phyloP scores from a whole-genome alignment of 2,329 filamentous ascomycete species.

The Chaetomiaceae sp. region DNA sequence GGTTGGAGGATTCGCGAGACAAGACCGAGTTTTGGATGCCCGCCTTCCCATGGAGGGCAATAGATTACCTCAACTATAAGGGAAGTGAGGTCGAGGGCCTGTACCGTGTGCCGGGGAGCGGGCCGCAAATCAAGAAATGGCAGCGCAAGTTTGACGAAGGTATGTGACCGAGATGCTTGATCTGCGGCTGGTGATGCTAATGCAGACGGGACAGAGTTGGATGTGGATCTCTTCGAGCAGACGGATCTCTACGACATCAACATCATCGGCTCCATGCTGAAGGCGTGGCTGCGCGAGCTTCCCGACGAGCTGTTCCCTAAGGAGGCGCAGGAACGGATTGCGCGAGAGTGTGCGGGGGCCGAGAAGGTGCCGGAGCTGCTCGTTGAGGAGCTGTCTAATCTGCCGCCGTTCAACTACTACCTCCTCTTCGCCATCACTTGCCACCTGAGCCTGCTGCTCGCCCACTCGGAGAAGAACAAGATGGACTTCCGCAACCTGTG shows the following conservation, averaged over 20 bases:
- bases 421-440: conserved; percentile 95
- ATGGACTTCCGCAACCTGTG: conserved; percentile 96
- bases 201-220: conserved; percentile 52
- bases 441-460: conserved; percentile 84
- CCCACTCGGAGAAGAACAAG: conserved; percentile 92
- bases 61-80: conserved; percentile 94
- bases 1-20: conserved; percentile 78
- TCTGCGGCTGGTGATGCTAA: conserved; percentile 17
- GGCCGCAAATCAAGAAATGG: conserved; percentile 87
- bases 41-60: conserved; percentile 87
- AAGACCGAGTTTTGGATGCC: conserved; percentile 99
- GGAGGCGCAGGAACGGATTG: conserved; percentile 69
- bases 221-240: conserved; percentile 85
- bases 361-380: conserved; percentile 78
- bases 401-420: conserved; percentile 98
- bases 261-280: conserved; percentile 92
- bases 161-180: conserved; percentile 28
- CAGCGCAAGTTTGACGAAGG: conserved; percentile 84
- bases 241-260: conserved; percentile 91
- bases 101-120: conserved; percentile 86
- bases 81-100: conserved; percentile 89
- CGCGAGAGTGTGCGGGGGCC: conserved; percentile 70
- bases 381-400: conserved; percentile 83
- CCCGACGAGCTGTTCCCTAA: conserved; percentile 92
- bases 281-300: conserved; percentile 91